Evolutionary conservation across 2,329 filamentous ascomycete species (phyloP), one percentile per base, ranked within the genome.

Genomic region (Colletotrichum kahawae): DNA sequence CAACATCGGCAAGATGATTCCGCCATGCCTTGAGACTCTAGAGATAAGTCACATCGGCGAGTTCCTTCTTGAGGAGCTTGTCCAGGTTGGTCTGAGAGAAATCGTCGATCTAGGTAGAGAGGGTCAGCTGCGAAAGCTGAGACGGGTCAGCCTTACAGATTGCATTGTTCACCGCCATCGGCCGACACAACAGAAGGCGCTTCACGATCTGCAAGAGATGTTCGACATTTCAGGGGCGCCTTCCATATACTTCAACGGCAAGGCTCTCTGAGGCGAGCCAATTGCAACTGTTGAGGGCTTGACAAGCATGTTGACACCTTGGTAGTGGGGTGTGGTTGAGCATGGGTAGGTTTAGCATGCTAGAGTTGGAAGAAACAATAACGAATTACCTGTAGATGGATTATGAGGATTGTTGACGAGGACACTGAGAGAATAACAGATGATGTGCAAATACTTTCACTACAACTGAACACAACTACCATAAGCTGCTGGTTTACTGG

Each of bases 251-350:
- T 10, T 51, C 0, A 51, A 51, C 6, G 43, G 6, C 3, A 51
- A 51, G 7, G n/a, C 43, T 4, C n/a, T 51, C 0, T 21, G 10
- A 24, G n/a, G 4, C 12, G 4, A 12, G 6, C 10, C 18, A 1
- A 48, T 48, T 6, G 1, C 2, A 51, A 51, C 6, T 51, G 5
- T 7, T 51, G 43, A 51, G 7, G 43, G 12, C 12, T 51, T 7
- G n/a, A 13, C 10, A 51, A 13, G n/a, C 0, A 48, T 48, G 5
- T 48, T 48, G 9, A 21, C 38, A 12, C 3, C n/a, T 43, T 33
- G n/a, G 9, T n/a, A 12, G 18, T 7, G 9, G 9, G 38, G 9
- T 48, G 5, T 9, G 5, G 9, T 12, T 48, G 38, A n/a, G 18
- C 9, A 48, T 5, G 5, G 38, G 1, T 18, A 48, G 18, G 38